Evolutionary conservation across 2,329 filamentous ascomycete genomes (phyloP), one percentile per base, ranked within the genome.

Genomic region (Fusarium staphyleae): DNA sequence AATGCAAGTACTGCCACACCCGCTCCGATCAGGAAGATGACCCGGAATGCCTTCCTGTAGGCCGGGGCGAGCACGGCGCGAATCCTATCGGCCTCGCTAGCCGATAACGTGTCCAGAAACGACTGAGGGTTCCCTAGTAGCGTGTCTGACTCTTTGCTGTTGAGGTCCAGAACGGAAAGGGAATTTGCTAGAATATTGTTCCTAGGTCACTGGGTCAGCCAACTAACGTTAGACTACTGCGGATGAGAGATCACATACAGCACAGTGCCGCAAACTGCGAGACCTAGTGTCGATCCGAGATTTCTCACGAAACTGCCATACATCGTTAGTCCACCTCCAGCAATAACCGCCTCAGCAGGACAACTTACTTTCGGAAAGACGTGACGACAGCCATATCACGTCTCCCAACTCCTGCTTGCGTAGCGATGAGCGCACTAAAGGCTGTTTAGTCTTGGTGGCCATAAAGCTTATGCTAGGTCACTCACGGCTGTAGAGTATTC

Each of bases 371-470:
- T 46, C 75, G 65, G 39, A 77, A 77, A 4, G 74, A 76, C n/a
- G 74, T 77, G 4, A 76, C 74, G 30, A 77, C 69, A 3, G 75
- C 75, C 75, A 77, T 77, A 28, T 77, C 74, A 3, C 70, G 65
- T 34, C 75, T 65, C 77, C 83, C 78, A 64, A 87, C 72, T 70
- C 84, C 65, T 72, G 81, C 70, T 74, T 87, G 76, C 73, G 86
- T 72, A 70, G 83, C 70, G 77, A 87, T 75, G 30, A 77, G 58
- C n/a, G 75, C 70, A 13, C 74, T 75, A 14, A 46, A 19, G 4
- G 12, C 16, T 37, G 28, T n/a, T 43, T n/a, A 34, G 35, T n/a
- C 4, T 16, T 3, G 2, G 8, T 6, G 16, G 7, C 4, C 8
- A 8, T 6, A 6, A 8, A 11, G 8, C 2, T 5, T 22, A 29